A percentile compares a stretch with the other conserved stretches of the same genome.
These are phyloP conservation scores for Penicillium crustosum DNA, from an alignment of 2,329 filamentous ascomycete species.

Conservation along the genomic window DNA sequence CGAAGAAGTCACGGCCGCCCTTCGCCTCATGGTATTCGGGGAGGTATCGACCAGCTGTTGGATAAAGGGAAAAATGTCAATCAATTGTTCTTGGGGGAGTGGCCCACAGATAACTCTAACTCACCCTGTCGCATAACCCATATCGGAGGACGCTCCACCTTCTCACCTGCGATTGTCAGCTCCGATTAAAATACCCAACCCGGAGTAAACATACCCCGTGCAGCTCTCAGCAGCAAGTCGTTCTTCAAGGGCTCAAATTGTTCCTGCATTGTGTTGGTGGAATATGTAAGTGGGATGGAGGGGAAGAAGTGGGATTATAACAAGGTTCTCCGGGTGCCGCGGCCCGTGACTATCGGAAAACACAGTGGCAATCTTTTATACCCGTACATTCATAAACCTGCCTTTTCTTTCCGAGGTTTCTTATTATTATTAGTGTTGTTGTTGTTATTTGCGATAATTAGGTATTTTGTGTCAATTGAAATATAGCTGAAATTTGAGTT, in stretches of 20 bases:
- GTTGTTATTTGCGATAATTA: too few species aligned
- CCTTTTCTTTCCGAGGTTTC: neutral
- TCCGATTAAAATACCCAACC: conserved; percentile 5
- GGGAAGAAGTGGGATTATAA: conserved; percentile 22
- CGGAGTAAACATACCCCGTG: conserved; percentile 64
- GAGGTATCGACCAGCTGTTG: conserved; percentile 85
- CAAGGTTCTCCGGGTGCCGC: conserved; percentile 20
- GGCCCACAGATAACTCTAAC: conserved; percentile 17
- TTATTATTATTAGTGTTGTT: neutral
- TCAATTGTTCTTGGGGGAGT: neutral
- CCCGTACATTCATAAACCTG: neutral
- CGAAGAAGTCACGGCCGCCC: conserved; percentile 89
- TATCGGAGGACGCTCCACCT: conserved; percentile 88
- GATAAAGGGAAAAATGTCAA: conserved; percentile 8
- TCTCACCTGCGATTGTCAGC: conserved; percentile 63
- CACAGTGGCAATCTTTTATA: neutral
- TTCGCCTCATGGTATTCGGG: conserved; percentile 98
- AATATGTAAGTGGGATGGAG: conserved; percentile 22
- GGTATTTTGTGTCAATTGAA: neutral
- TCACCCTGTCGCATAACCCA: conserved; percentile 99
- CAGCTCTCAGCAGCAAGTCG: conserved; percentile 85
- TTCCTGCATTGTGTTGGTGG: conserved; percentile 57
- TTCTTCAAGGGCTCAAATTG: conserved; percentile 85
- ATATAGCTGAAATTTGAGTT: neutral
- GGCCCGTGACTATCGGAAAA: conserved; percentile 15